A percentile compares a stretch with the other conserved stretches of the same genome.
Evolutionary conservation across 768 basidiomycete genomes (phyloP).

Genomic region (Kwoniella europaea): DNA sequence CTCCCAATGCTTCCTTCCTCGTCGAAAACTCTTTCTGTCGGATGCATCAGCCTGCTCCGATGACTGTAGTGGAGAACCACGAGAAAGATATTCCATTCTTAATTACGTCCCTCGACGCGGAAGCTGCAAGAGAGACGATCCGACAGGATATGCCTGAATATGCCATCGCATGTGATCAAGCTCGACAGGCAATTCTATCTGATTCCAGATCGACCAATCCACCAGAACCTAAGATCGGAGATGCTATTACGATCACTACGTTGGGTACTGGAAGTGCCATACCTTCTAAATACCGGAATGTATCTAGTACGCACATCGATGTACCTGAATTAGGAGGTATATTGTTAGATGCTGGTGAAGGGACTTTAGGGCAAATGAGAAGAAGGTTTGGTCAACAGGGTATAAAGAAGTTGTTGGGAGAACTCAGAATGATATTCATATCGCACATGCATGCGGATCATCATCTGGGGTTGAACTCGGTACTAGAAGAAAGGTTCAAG

Average conservation of each 20-base stretch:
- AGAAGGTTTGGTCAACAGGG: slow-evolving; percentile 69
- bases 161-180: slow-evolving; percentile 59
- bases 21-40: slow-evolving; percentile 39
- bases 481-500: slow-evolving; percentile 72
- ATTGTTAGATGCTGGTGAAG: slow-evolving; percentile 89
- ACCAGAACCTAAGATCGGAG: slow-evolving; percentile 59
- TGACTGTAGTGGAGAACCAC: slow-evolving; percentile 24
- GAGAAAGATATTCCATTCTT: slow-evolving; percentile 36
- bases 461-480: slow-evolving; percentile 77
- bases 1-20: slow-evolving; percentile 62
- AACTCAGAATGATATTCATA: slow-evolving; percentile 78
- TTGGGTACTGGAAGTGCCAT: slow-evolving; percentile 88
- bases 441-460: slow-evolving; percentile 94
- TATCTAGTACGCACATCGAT: slow-evolving; percentile 73
- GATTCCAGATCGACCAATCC: slow-evolving; percentile 7
- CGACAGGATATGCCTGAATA: slow-evolving; percentile 53
- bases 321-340: slow-evolving; percentile 75
- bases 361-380: slow-evolving; percentile 85
- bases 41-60: slow-evolving; percentile 41
- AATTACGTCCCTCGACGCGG: slow-evolving; percentile 31
- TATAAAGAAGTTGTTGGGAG: slow-evolving; percentile 62
- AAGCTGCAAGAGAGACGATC: slow-evolving; percentile 59
- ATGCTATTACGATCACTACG: slow-evolving; percentile 72
- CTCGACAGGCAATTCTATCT: slow-evolving; percentile 41
- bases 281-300: slow-evolving; percentile 83